Conservation (phyloP, 2,329 filamentous ascomycete species). For the Akanthomyces dipterigenus region DNA sequence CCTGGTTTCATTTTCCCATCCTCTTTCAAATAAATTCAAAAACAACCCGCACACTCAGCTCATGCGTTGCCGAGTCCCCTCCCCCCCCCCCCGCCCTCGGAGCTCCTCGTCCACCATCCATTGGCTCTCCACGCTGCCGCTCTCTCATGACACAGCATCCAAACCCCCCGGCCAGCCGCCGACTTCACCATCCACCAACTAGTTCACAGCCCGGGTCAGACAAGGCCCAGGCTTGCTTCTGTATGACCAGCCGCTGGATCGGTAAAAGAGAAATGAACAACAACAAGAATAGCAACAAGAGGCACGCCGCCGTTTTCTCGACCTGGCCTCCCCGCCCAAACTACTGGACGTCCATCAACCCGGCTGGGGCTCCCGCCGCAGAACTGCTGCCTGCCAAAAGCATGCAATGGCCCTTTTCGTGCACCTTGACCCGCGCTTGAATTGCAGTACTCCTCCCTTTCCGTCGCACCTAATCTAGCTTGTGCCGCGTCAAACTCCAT, state of each 20-base stretch:
- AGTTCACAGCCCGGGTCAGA: background rate
- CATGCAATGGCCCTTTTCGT: background rate
- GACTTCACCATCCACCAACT: background rate
- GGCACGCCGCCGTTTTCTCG: background rate
- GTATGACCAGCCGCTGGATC: background rate
- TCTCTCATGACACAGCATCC: background rate
- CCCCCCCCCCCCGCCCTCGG: background rate
- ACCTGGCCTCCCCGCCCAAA: background rate
- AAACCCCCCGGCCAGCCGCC: background rate
- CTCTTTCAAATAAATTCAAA: background rate
- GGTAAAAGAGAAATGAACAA: no score
- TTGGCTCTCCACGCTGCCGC: slow-evolving; percentile 1
- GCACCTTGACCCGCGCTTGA: slow-evolving; percentile 1
- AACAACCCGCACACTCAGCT: background rate
- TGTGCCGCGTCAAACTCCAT: no score
- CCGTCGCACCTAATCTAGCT: background rate
- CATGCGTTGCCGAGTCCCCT: background rate
- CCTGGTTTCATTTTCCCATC: background rate
- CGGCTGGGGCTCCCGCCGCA: background rate
- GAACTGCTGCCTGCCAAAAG: background rate
- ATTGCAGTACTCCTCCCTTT: background rate
- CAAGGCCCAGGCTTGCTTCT: background rate
- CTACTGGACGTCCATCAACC: background rate
- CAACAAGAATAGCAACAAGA: background rate
- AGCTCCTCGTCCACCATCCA: background rate